Evolutionary conservation across 495 filamentous ascomycete species (phyloP).

Genomic region (Bacidia rubella): DNA sequence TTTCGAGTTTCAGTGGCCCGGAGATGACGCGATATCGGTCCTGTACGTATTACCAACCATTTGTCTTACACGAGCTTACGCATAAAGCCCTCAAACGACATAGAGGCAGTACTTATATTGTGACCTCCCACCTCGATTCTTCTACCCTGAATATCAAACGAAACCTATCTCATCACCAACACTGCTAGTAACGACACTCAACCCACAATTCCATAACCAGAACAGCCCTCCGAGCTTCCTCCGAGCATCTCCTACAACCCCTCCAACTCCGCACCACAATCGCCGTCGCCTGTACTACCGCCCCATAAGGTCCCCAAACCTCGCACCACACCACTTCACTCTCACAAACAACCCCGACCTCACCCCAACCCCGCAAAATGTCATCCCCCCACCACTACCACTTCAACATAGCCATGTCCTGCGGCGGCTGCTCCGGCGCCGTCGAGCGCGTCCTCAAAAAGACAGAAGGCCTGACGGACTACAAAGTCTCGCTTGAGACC

Average conservation of each 20-base stretch:
- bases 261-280: background rate
- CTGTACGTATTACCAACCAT: background rate
- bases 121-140: background rate
- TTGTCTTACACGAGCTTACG: background rate
- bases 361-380: conserved; percentile 29
- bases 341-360: background rate
- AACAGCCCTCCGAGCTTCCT: background rate
- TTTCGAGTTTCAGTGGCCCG: too few relatives aligned
- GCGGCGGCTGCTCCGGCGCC: conserved; percentile 55
- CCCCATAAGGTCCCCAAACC: background rate
- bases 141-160: too few relatives aligned
- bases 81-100: background rate
- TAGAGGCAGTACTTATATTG: background rate
- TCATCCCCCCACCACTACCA: conserved; percentile 54
- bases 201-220: background rate
- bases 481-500: conserved; percentile 70
- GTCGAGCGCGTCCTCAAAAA: conserved; percentile 90
- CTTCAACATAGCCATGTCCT: conserved; percentile 57
- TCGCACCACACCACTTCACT: too few relatives aligned
- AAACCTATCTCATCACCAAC: background rate
- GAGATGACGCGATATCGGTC: background rate
- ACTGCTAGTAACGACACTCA: background rate
- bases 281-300: background rate
- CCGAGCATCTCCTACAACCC: background rate
- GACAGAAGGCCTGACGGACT: conserved; percentile 75